A percentile compares a stretch with the other conserved stretches of the same genome.
These are phyloP conservation scores for Leishmania amazonensis DNA, from an alignment of 208 protist genomes.

Conservation along the genomic window DNA sequence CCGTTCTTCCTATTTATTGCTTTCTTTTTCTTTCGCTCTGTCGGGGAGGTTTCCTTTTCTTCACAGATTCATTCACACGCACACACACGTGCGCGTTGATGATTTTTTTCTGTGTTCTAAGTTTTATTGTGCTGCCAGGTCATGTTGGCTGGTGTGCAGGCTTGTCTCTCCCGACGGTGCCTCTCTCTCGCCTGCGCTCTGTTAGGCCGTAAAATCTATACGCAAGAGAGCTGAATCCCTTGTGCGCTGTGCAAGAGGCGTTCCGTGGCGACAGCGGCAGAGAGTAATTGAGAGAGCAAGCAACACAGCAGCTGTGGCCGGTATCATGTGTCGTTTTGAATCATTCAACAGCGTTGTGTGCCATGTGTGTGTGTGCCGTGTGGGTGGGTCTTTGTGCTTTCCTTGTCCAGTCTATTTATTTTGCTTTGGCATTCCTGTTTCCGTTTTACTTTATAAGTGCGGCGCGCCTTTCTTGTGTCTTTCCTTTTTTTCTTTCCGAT, in stretches of 20 bases:
- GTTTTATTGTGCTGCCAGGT: neutral
- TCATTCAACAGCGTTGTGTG: neutral
- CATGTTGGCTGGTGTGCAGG: constrained; percentile 11
- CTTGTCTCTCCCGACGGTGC: neutral
- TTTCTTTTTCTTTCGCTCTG: neutral
- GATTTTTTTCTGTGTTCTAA: neutral
- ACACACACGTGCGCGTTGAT: neutral
- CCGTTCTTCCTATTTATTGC: neutral
- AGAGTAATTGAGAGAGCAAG: neutral
- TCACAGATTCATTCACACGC: neutral
- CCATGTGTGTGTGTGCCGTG: neutral
- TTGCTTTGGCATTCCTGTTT: neutral
- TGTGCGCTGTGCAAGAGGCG: neutral
- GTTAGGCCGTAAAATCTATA: neutral
- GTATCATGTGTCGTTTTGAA: neutral
- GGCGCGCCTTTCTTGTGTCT: neutral
- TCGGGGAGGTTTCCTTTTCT: too few species aligned
- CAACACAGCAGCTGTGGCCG: neutral
- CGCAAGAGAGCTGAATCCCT: neutral
- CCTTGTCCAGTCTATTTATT: neutral
- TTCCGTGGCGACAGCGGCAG: neutral
- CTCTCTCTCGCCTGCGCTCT: neutral
- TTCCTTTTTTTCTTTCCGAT: neutral
- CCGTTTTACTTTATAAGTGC: neutral
- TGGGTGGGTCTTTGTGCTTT: neutral